These are phyloP conservation scores for Fagus sylvatica DNA, from an alignment of 306 rosid genomes.

Conservation along the genomic window DNA sequence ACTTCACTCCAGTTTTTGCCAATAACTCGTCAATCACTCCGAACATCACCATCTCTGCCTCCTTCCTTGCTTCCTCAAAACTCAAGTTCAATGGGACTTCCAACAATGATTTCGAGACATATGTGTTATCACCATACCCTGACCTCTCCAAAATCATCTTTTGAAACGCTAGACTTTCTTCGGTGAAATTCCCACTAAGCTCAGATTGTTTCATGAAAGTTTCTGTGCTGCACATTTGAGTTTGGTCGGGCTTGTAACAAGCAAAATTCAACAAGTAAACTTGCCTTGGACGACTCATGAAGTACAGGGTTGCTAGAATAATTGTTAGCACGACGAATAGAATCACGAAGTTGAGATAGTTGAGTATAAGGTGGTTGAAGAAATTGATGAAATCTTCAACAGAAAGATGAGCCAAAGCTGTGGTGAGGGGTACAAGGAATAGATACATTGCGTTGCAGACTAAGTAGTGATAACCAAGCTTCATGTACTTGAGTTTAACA, in stretches of 20 bases:
- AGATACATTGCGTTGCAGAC: not conserved
- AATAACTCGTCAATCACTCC: constrained; percentile 6
- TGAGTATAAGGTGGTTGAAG: no score
- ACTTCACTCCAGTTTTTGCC: not conserved
- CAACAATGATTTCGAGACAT: not conserved
- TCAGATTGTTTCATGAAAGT: not conserved
- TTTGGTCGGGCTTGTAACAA: not conserved
- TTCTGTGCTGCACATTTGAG: not conserved
- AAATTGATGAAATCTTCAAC: not conserved
- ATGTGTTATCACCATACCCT: not conserved
- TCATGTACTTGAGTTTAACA: not conserved
- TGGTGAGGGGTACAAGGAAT: not conserved
- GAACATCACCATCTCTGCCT: constrained; percentile 3
- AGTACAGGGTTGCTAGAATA: not conserved
- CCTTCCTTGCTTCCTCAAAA: not conserved
- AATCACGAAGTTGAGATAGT: no score
- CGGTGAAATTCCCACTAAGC: not conserved
- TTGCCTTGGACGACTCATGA: not conserved
- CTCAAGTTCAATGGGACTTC: not conserved
- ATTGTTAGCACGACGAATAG: not conserved
- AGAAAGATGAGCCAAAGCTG: not conserved
- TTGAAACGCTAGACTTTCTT: constrained; percentile 4
- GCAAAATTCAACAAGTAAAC: not conserved
- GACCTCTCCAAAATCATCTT: constrained; percentile 5
- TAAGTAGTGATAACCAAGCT: not conserved